Base-by-base conservation (phyloP, 805 yeast genomes). In the Wickerhamomyces bisporus region DNA sequence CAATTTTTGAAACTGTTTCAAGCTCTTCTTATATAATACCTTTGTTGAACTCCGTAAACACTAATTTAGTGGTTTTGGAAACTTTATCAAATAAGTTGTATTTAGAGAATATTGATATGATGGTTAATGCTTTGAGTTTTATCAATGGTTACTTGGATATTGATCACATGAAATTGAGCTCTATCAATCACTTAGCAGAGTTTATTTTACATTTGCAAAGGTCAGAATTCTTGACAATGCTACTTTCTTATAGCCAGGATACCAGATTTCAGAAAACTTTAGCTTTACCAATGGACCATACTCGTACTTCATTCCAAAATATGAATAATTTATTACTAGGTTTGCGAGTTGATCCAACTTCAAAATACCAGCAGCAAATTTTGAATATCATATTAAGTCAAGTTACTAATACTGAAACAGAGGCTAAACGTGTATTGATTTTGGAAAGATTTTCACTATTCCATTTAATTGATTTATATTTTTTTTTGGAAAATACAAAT, bases 401-500 rank as follows among this genome's bases (percentile, higher is more conserved):
- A 32, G 45, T 37, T 32, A 45, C 52, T 9, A 49, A 46, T 29
- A 30, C 39, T 2, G 44, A 47, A 12, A 44, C 43, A 13, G 37
- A 38, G 13, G 13, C 12, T 23, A 39, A 26, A 42, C 46, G 40
- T 37, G 54, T 60, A 20, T 68, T 64, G 41, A 69, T 75, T 4
- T 53, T 62, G 17, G 65, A 64, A 4, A 63, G 70, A 37, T 75
- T 68, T 50, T 56, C 77, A 6, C 57, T 77, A 18, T 61, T 77
- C 33, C 68, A 73, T 33, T 71, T 78, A 3, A 65, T 74, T 58
- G 79, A 77, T 49, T 59, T 80, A 35, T 66, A 70, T 43, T 62
- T 68, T 26, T 79, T 81, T 51, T 58, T 80, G 29, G 71, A 70
- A 41, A 75, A 72, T 46, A 67, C 79, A 14, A 77, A 77, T 52